Evolutionary conservation across 2,329 filamentous ascomycete genomes (phyloP).

Genomic region (Fusarium globosum): DNA sequence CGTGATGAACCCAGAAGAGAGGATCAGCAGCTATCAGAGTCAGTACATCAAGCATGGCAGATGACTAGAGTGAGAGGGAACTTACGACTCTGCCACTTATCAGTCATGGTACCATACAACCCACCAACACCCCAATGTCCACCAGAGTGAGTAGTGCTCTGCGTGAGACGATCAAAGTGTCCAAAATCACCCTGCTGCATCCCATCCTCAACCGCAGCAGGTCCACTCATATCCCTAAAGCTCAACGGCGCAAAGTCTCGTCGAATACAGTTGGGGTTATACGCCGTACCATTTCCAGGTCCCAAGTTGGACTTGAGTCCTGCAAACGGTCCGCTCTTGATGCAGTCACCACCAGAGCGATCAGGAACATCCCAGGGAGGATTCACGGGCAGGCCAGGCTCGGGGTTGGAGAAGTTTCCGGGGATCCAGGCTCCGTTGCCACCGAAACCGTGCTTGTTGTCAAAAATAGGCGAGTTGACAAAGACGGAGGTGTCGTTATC

Average conservation of each 20-base stretch:
- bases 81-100: conserved; percentile 32
- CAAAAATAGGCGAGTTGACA: conserved; percentile 47
- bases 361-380: conserved; percentile 31
- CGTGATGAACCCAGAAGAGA: conserved; percentile 46
- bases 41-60: background rate
- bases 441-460: conserved; percentile 39
- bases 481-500: conserved; percentile 30
- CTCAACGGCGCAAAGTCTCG: conserved; percentile 28
- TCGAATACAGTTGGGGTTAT: conserved; percentile 22
- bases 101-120: conserved; percentile 42
- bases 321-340: conserved; percentile 42
- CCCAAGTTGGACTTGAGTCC: conserved; percentile 22
- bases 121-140: conserved; percentile 45
- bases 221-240: conserved; percentile 23
- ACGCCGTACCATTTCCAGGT: conserved; percentile 8
- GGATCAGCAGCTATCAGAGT: conserved; percentile 34
- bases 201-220: conserved; percentile 22
- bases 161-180: conserved; percentile 33
- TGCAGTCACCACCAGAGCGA: conserved; percentile 40
- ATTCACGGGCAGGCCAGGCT: conserved; percentile 26
- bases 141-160: conserved; percentile 43
- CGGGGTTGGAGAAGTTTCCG: conserved; percentile 24
- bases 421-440: conserved; percentile 30
- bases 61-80: rapidly evolving
- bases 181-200: conserved; percentile 41